Conservation (phyloP, 139 green algal species). For the Raphidocelis subcapitata region DNA sequence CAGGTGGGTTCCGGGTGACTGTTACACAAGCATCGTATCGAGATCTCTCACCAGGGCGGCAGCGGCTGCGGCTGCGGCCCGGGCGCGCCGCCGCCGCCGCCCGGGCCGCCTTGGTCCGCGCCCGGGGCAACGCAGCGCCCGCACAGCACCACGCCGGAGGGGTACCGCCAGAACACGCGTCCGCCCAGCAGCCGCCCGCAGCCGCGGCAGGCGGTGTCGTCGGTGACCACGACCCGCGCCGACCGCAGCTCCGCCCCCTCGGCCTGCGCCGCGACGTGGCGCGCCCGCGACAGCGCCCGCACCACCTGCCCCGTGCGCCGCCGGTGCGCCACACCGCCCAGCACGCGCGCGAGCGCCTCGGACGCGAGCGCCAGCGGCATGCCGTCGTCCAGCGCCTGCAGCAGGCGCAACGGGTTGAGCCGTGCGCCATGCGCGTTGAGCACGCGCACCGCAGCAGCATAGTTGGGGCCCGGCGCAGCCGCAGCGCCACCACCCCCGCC, state of each 20-base stretch:
- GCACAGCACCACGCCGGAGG: constrained; percentile 41
- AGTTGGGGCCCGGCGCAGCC: constrained; percentile 45
- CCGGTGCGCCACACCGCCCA: constrained; percentile 63
- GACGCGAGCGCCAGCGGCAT: constrained; percentile 68
- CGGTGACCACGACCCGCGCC: constrained; percentile 26
- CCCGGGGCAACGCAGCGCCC: constrained; percentile 17
- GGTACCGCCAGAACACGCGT: constrained; percentile 38
- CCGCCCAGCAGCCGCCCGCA: constrained; percentile 30
- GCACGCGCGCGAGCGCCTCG: constrained; percentile 53
- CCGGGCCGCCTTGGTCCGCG: too few species aligned
- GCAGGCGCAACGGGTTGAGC: constrained; percentile 62
- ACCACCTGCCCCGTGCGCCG: constrained; percentile 48
- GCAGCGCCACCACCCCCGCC: constrained; percentile 3
- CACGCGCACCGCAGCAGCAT: constrained; percentile 47
- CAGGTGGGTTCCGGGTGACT: too few species aligned
- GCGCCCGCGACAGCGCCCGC: constrained; percentile 30
- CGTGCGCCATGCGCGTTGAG: constrained; percentile 45
- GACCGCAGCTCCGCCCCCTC: constrained; percentile 33
- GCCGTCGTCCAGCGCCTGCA: constrained; percentile 54
- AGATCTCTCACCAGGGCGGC: too few species aligned
- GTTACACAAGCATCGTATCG: too few species aligned
- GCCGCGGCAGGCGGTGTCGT: constrained; percentile 40
- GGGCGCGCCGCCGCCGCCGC: too few species aligned
- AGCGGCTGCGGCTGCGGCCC: too few species aligned
- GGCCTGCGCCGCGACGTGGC: constrained; percentile 32